These are phyloP conservation scores for Rhododendron simsii DNA, from an alignment of 148 eudicot genomes.

Conservation along the genomic window DNA sequence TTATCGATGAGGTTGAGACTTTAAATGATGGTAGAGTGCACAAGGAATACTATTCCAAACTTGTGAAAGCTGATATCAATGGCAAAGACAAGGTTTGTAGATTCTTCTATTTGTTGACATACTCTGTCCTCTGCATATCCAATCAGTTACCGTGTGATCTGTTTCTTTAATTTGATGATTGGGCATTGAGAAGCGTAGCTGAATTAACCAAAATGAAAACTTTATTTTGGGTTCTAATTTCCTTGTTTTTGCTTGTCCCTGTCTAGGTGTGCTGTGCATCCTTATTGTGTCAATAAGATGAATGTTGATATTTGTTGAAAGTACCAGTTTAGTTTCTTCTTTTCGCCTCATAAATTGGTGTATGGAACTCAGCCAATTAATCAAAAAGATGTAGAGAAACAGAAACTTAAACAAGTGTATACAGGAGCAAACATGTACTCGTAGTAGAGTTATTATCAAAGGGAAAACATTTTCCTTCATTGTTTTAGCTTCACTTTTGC, in stretches of 20 bases:
- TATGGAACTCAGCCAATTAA: neutral
- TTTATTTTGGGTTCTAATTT: neutral
- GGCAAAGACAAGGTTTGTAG: conserved; percentile 81
- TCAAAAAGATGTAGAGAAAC: neutral
- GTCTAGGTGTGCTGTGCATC: neutral
- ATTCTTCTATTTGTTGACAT: neutral
- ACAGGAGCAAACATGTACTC: neutral
- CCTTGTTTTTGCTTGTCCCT: neutral
- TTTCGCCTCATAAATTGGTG: neutral
- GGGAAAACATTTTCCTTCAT: neutral
- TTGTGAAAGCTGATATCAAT: conserved; percentile 90
- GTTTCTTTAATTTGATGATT: neutral
- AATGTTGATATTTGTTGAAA: neutral
- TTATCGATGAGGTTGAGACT: conserved; percentile 82
- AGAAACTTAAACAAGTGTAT: neutral
- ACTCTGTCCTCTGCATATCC: neutral
- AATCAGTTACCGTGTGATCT: neutral
- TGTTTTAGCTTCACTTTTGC: neutral
- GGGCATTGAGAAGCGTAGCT: neutral
- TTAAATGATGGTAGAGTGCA: conserved; percentile 74
- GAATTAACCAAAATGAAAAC: neutral
- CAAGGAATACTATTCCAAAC: conserved; percentile 84
- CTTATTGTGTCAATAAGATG: neutral
- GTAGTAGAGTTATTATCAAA: neutral
- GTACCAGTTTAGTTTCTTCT: neutral